Base-by-base conservation (phyloP, 306 rosid genomes). In the Ochetophila trinervis region DNA sequence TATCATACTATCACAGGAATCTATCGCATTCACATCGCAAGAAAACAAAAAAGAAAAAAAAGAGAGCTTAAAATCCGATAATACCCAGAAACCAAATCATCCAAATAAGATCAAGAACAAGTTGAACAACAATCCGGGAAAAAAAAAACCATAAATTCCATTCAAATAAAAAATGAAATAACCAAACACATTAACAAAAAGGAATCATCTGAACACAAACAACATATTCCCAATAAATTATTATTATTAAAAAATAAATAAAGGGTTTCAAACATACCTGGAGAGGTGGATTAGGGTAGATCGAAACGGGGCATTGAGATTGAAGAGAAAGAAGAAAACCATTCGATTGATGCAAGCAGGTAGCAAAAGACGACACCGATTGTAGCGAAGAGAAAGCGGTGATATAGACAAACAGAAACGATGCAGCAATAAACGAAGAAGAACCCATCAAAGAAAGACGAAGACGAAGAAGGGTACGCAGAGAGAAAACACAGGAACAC, bases 251-350 rank as follows among this genome's bases (percentile, higher is more conserved):
- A 50, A 50, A 14, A 3, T 2, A 50, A 15, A 15, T 16, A 3
- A 50, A 50, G 8, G 11, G 21, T 17, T 13, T 11, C 5, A 45
- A 18, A 49, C 45, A 15, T 21, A 85, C 97, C 91, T 82, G 90
- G 60, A 82, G 76, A 66, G 88, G 90, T 53, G 79, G 80, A 71
- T 63, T 73, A 42, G 87, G 79, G 34, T 78, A 65, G 72, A 73
- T 50, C 70, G 72, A 59, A 32, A 55, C 59, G 17, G 90, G 83
- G 74, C 90, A 90, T 68, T 83, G 97, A 66, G 90, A 90, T 78
- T 83, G 84, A 75, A 87, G 75, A 20, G 53, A 56, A 52, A 59
- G 64, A 17, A 79, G 69, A 65, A 87, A 87, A 1, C 77, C 58
- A 73, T 66, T 37, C 37, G 76, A 63, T 27, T 67, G 56, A 6